Evolutionary conservation across 805 yeast genomes (phyloP), one percentile per base, ranked within the genome.

Genomic region (Lipomyces yamadae): DNA sequence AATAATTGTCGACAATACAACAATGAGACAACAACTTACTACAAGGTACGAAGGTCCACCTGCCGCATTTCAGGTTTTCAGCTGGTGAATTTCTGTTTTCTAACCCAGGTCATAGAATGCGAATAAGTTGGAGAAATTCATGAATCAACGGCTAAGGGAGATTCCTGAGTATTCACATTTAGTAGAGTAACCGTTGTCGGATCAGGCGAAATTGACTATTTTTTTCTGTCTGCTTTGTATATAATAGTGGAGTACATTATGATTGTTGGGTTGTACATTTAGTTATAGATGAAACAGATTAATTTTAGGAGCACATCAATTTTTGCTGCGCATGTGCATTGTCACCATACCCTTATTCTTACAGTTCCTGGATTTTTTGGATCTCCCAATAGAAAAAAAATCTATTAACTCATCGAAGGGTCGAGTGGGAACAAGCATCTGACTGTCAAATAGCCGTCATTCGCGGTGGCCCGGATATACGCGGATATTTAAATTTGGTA

Each of bases 11-110:
- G 98, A 64, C 83, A 90, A 60, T 95, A 95, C 80, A 95, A 95
- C 76, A 91, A 94, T 67, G 98, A 95, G 74, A 87, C 90, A 48
- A 95, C 99, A 2, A 93, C 99, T 0, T 95, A 95, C 78, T 95
- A 84, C 82, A 95, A 95, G 65, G 68, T 61, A 39, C 48, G 64
- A 15, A 24, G 13, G 42, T 37, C 42, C 10, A 10, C 10, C 24
- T 24, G 4, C 18, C 8, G 18, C 32, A 24, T 10, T 54, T 4
- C n/a, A 32, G 24, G 24, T 32, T 15, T 30, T 10, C 24, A 58
- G 18, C 15, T 4, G n/a, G 18, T n/a, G 18, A 18, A n/a, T 57
- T 24, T 24, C 24, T n/a, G 13, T 11, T 42, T 30, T 60, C 60
- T 59, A 48, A 42, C 48, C 24, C 24, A 3, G 48, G 24, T 42